These are phyloP conservation scores for Plasmodium vivax DNA, from an alignment of 169 alveolate genomes.

Conservation along the genomic window DNA sequence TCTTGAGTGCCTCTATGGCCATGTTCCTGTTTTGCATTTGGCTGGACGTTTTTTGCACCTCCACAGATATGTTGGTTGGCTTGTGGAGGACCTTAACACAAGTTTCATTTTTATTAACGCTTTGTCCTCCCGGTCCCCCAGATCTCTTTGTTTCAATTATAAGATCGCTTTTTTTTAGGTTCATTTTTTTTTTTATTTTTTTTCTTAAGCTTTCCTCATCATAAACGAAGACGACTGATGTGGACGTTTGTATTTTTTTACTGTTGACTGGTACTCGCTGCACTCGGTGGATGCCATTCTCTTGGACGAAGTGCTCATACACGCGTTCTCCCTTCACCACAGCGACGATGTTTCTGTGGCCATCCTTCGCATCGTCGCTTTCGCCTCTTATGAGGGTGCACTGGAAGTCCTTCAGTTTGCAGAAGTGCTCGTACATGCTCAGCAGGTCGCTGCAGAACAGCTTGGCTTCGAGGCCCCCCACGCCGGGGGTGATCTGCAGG, in stretches of 20 bases:
- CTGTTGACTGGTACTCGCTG: slow-evolving; percentile 93
- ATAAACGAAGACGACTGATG: slow-evolving; percentile 89
- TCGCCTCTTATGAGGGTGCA: slow-evolving; percentile 19
- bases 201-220: slow-evolving; percentile 78
- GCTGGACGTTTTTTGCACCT: slow-evolving; percentile 70
- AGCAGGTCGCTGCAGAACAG: slow-evolving; percentile 87
- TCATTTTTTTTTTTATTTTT: slow-evolving; percentile 26
- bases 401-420: slow-evolving; percentile 76
- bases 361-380: slow-evolving; percentile 59
- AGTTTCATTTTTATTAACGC: slow-evolving; percentile 94
- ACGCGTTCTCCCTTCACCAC: slow-evolving; percentile 83
- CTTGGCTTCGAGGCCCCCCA: slow-evolving; percentile 92
- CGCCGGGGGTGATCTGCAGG: slow-evolving; percentile 88
- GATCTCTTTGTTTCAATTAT: slow-evolving; percentile 92
- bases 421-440: slow-evolving; percentile 85
- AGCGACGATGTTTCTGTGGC: slow-evolving; percentile 84
- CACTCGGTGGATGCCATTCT: slow-evolving; percentile 90
- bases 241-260: slow-evolving; percentile 89
- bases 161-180: slow-evolving; percentile 82
- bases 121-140: slow-evolving; percentile 97
- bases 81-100: slow-evolving; percentile 93
- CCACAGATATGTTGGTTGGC: slow-evolving; percentile 92
- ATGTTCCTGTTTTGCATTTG: slow-evolving; percentile 77
- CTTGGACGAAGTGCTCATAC: slow-evolving; percentile 78
- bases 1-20: slow-evolving; percentile 69